Evolutionary conservation across 768 basidiomycete genomes (phyloP).

Genomic region (Candolleomyces aberdarensis): DNA sequence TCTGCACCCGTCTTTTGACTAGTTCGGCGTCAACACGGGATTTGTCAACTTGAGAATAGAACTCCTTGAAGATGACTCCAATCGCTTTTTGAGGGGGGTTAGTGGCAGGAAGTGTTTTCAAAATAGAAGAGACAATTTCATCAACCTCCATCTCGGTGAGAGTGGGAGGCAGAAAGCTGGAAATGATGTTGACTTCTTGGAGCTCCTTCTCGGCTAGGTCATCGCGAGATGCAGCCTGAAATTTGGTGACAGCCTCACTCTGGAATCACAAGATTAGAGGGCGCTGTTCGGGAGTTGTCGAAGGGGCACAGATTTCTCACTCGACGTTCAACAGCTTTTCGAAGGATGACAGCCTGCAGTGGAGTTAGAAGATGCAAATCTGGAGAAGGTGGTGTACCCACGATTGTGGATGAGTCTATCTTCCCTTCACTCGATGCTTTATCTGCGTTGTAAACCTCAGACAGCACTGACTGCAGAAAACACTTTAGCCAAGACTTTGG

Average conservation of each 20-base stretch:
- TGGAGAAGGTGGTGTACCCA: slow-evolving; percentile 18
- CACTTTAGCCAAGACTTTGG: background rate
- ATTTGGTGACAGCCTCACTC: slow-evolving; percentile 60
- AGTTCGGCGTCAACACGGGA: slow-evolving; percentile 52
- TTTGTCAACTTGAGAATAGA: slow-evolving; percentile 61
- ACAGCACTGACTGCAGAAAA: slow-evolving; percentile 52
- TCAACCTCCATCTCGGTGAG: slow-evolving; percentile 57
- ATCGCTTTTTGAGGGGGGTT: slow-evolving; percentile 32
- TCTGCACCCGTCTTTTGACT: slow-evolving; percentile 51
- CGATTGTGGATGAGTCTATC: slow-evolving; percentile 46
- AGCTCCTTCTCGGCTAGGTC: slow-evolving; percentile 67
- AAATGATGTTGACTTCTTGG: slow-evolving; percentile 52
- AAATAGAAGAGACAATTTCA: slow-evolving; percentile 39
- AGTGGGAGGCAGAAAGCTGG: slow-evolving; percentile 57
- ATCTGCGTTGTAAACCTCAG: slow-evolving; percentile 68
- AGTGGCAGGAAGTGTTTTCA: slow-evolving; percentile 26
- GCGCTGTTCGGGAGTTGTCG: background rate
- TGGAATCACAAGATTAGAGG: slow-evolving; percentile 19
- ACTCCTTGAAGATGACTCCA: slow-evolving; percentile 57
- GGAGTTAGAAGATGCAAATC: background rate
- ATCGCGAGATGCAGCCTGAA: slow-evolving; percentile 49
- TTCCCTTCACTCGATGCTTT: slow-evolving; percentile 42
- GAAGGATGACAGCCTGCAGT: slow-evolving; percentile 41
- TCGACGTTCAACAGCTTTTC: slow-evolving; percentile 55
- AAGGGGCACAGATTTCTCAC: slow-evolving; percentile 37